Conservation (phyloP, 1,284 basidiomycete genomes). For the Agroathelia rolfsii region DNA sequence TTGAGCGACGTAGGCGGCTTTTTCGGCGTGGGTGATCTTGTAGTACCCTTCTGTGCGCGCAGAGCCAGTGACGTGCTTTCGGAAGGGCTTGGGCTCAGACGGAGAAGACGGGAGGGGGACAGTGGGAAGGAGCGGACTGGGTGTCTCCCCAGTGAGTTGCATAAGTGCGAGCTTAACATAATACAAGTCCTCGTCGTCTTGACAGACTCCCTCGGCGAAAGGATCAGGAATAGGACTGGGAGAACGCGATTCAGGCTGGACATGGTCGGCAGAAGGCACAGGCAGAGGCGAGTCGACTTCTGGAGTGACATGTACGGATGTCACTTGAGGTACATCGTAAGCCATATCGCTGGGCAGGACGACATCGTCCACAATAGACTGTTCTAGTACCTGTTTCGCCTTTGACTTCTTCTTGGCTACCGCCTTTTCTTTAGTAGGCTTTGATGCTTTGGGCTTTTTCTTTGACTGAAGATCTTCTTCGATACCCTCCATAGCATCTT, state of each 20-base stretch:
- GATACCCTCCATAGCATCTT: slow-evolving; percentile 20
- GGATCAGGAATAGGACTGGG: slow-evolving; percentile 47
- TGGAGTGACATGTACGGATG: slow-evolving; percentile 40
- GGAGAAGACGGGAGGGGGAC: slow-evolving; percentile 22
- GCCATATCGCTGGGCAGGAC: slow-evolving; percentile 39
- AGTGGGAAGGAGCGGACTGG: slow-evolving; percentile 17
- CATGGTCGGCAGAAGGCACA: slow-evolving; percentile 19
- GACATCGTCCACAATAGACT: slow-evolving; percentile 34
- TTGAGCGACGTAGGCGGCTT: slow-evolving; percentile 81
- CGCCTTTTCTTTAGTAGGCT: slow-evolving; percentile 6
- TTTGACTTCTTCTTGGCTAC: slow-evolving; percentile 21
- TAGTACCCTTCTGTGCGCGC: slow-evolving; percentile 93
- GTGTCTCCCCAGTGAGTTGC: slow-evolving; percentile 17
- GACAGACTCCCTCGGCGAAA: slow-evolving; percentile 49
- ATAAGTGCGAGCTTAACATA: slow-evolving; percentile 65
- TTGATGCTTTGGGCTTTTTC: slow-evolving; percentile 19
- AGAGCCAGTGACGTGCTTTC: slow-evolving; percentile 70
- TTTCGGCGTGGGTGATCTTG: slow-evolving; percentile 87
- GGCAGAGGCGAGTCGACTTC: slow-evolving; percentile 30
- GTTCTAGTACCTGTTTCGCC: slow-evolving; percentile 10
- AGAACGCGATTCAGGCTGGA: slow-evolving; percentile 26
- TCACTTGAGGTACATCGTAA: slow-evolving; percentile 39
- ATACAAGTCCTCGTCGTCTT: slow-evolving; percentile 90
- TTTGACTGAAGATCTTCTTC: slow-evolving; percentile 31
- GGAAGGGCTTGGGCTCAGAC: slow-evolving; percentile 34